A percentile compares a stretch with the other conserved stretches of the same genome.
These are phyloP conservation scores for Mediolabrus comicus DNA, from an alignment of 108 stramenopile species.

Conservation along the genomic window DNA sequence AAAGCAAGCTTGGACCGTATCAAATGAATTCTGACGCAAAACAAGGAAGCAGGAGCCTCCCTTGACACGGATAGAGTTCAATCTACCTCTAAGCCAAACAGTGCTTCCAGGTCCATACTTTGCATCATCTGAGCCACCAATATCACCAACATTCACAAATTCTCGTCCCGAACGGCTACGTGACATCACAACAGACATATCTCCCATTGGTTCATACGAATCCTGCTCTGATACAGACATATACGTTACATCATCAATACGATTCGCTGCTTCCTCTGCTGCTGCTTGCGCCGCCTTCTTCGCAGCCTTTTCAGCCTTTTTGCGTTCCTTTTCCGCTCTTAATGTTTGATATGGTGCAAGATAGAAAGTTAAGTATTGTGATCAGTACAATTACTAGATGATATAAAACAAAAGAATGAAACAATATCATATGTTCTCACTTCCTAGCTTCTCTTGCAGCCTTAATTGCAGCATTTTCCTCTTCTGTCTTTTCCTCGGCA, in stretches of 20 bases:
- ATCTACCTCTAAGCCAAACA: slow-evolving; percentile 91
- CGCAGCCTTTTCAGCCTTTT: slow-evolving; percentile 80
- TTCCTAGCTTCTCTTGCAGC: slow-evolving; percentile 76
- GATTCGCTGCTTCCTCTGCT: slow-evolving; percentile 62
- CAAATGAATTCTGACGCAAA: slow-evolving; percentile 84
- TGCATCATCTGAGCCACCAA: slow-evolving; percentile 39
- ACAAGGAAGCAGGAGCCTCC: slow-evolving; percentile 96
- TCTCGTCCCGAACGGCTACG: slow-evolving; percentile 70
- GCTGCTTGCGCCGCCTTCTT: slow-evolving; percentile 71
- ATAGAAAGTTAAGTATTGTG: neutral
- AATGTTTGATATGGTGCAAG: slow-evolving; percentile 3
- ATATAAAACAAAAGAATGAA: neutral
- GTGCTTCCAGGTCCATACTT: slow-evolving; percentile 57
- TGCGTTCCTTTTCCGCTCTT: slow-evolving; percentile 83
- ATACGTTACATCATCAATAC: slow-evolving; percentile 73
- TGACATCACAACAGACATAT: slow-evolving; percentile 74
- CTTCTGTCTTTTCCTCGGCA: slow-evolving; percentile 71
- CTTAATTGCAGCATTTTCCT: slow-evolving; percentile 74
- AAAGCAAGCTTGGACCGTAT: slow-evolving; percentile 92
- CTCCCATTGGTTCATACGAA: slow-evolving; percentile 68
- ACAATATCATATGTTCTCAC: slow-evolving; percentile 41
- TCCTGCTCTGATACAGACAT: slow-evolving; percentile 68
- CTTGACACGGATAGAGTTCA: slow-evolving; percentile 94
- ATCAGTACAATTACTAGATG: neutral
- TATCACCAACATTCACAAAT: slow-evolving; percentile 58